These are phyloP conservation scores for Fragilaria radians DNA, from an alignment of 108 stramenopile genomes.

Conservation along the genomic window DNA sequence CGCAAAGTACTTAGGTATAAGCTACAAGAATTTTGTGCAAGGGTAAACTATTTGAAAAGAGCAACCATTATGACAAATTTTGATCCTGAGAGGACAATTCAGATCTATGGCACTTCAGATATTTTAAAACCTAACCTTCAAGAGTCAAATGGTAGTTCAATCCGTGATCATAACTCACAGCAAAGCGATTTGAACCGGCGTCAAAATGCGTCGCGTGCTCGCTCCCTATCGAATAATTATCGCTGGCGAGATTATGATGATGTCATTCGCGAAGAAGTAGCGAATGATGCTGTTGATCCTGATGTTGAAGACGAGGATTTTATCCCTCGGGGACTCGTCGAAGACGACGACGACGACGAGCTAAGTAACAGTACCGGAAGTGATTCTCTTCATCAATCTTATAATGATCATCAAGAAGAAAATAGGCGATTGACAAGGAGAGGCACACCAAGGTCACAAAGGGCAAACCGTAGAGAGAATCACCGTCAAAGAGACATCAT, in stretches of 20 bases:
- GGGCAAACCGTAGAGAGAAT: slow-evolving; percentile 10
- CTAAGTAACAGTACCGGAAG: slow-evolving; percentile 6
- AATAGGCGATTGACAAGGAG: neutral
- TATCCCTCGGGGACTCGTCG: slow-evolving; percentile 1
- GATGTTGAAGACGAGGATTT: slow-evolving; percentile 11
- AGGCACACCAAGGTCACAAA: neutral
- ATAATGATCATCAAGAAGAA: slow-evolving; percentile 6
- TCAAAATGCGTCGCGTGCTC: neutral
- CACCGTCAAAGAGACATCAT: slow-evolving; percentile 10
- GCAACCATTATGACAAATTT: neutral
- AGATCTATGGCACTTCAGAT: neutral
- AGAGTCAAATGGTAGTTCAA: neutral
- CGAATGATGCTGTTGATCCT: slow-evolving; percentile 4
- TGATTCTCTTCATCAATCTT: slow-evolving; percentile 2
- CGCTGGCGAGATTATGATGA: slow-evolving; percentile 55
- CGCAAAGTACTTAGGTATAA: neutral
- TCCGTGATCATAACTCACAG: neutral
- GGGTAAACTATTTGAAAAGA: neutral
- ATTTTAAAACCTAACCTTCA: too few relatives aligned
- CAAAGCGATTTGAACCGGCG: neutral
- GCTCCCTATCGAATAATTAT: slow-evolving; percentile 42
- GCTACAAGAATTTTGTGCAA: neutral
- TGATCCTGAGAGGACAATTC: slow-evolving; percentile 4
- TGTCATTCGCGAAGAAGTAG: slow-evolving; percentile 23
- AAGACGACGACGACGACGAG: slow-evolving; percentile 9